Percentiles rank a stretch among this genome's conserved stretches.
Evolutionary conservation across 169 alveolate genomes (phyloP).

Genomic region (Cryptosporidium canis): DNA sequence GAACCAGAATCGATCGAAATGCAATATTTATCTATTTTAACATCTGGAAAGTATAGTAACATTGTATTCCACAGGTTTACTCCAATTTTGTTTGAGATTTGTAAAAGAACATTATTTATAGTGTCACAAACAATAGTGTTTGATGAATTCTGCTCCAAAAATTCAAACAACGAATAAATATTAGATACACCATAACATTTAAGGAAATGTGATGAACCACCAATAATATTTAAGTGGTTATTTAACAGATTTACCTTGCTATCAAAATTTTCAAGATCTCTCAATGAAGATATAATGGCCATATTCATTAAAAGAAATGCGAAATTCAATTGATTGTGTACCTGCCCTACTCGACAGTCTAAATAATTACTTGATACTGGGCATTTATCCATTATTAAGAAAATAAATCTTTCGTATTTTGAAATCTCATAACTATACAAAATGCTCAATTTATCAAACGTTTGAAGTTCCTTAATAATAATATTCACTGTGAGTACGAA

Average conservation of each 20-base stretch:
- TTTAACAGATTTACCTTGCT: background rate
- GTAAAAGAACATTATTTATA: background rate
- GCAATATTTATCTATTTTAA: background rate
- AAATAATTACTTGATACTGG: background rate
- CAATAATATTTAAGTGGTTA: background rate
- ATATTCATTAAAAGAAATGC: constrained; percentile 6
- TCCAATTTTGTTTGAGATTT: background rate
- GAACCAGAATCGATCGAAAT: background rate
- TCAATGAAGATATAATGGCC: background rate
- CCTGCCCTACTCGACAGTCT: background rate
- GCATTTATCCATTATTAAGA: background rate
- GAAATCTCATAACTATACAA: constrained; percentile 7
- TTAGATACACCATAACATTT: constrained; percentile 23
- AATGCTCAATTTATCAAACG: background rate
- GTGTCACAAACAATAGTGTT: background rate
- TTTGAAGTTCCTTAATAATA: background rate
- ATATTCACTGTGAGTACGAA: background rate
- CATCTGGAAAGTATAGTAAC: background rate
- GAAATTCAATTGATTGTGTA: background rate
- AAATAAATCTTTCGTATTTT: constrained; percentile 20
- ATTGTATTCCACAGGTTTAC: constrained; percentile 1
- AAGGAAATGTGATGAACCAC: background rate
- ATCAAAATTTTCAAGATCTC: background rate
- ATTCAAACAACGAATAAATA: constrained; percentile 8
- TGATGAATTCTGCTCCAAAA: background rate